phyloP scores from a whole-genome alignment of 148 eudicot species.

The Chenopodium berlandieri region DNA sequence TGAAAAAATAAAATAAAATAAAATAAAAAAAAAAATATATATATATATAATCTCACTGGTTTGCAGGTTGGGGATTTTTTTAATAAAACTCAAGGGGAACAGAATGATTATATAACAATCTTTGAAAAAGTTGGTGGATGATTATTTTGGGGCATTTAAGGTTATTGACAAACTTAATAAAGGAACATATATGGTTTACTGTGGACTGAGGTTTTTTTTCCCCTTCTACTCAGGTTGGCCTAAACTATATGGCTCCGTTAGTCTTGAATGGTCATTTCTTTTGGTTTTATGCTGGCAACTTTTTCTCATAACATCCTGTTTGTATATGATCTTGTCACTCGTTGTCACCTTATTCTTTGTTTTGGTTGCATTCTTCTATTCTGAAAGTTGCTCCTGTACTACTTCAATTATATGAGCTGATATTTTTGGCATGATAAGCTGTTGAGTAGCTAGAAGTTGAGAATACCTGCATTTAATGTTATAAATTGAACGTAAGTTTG shows the following conservation, averaged over 20 bases:
- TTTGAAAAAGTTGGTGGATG: too few relatives aligned
- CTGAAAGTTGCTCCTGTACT: conserved; percentile 2
- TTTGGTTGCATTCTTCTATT: conserved; percentile 2
- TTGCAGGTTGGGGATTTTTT: too few relatives aligned
- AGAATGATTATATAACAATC: too few relatives aligned
- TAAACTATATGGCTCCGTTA: neutral
- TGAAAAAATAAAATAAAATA: too few relatives aligned
- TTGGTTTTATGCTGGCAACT: neutral
- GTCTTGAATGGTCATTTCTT: neutral
- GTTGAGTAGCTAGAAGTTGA: conserved; percentile 6
- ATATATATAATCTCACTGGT: too few relatives aligned
- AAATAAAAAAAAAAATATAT: too few relatives aligned
- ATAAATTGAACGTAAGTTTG: neutral
- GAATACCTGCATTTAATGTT: neutral
- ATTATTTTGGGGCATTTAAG: neutral
- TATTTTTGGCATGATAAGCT: neutral
- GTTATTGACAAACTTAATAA: neutral
- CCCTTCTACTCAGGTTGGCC: neutral
- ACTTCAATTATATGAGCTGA: neutral
- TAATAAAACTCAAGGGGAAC: neutral
- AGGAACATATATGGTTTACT: neutral
- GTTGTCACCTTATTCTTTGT: neutral
- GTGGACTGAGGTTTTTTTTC: neutral
- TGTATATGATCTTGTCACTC: neutral
- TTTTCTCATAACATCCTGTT: neutral